Evolutionary conservation across 2,329 filamentous ascomycete species (phyloP), one percentile per base, ranked within the genome.

Genomic region (Penicillium sp.): DNA sequence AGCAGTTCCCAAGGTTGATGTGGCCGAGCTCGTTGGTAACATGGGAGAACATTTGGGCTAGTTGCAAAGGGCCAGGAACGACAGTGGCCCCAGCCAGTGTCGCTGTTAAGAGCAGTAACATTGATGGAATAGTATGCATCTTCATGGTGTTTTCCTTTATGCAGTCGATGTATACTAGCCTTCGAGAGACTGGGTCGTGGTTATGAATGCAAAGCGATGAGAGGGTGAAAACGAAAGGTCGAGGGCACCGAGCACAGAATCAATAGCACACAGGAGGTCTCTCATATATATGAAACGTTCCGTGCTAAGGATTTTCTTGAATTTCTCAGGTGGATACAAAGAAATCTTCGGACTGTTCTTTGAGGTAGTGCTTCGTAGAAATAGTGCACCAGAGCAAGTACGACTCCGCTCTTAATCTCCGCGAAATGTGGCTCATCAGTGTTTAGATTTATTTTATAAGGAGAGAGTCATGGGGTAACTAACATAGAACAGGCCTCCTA

Each of bases 1-100:
- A 46, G 49, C 64, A 67, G 34, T 58, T 55, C 4, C 54, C 57
- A 6, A 64, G 18, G 14, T 41, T 55, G 18, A 56, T 51, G 1
- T 48, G 28, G 28, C 52, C 50, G 10, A 63, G 56, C 38, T 58
- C 54, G n/a, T 48, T 42, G 39, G 47, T 38, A 44, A 59, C 50
- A n/a, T 40, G 43, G 16, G 57, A 49, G 29, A 59, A 58, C 14
- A 43, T 51, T 22, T 46, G 28, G 8, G 51, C 50, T 3, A 56
- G 29, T 36, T 44, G 44, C 31, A 59, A 34, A 26, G 54, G 49
- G n/a, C 40, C 43, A 26, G 57, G 50, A 14, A 55, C 37, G 8
- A 34, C 40, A 9, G 28, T 44, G 7, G 32, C n/a, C 32, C 20
- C 46, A 27, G 42, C 22, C 26, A 42, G 24, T 26, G 16, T 40